phyloP scores from a whole-genome alignment of 2,329 filamentous ascomycete species.

The Fusarium algeriense region DNA sequence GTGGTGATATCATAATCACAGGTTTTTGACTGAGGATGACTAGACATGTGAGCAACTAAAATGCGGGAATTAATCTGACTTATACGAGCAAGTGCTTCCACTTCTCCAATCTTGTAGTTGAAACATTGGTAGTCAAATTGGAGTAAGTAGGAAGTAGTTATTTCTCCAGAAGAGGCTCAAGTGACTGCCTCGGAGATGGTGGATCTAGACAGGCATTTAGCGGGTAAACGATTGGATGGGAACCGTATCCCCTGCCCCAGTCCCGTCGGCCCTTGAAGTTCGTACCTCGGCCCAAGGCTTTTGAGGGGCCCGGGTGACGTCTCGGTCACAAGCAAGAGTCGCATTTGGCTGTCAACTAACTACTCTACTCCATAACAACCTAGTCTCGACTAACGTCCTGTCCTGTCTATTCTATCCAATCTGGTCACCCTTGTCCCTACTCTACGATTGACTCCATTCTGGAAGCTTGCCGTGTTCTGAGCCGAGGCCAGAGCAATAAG shows the following conservation, averaged over 20 bases:
- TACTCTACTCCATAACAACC: not conserved
- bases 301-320: conserved; percentile 42
- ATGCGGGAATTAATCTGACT: not conserved
- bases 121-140: not conserved
- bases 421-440: not conserved
- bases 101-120: not conserved
- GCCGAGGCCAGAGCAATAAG: conserved; percentile 40
- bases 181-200: conserved; percentile 34
- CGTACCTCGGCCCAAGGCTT: conserved; percentile 48
- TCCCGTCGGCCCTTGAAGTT: conserved; percentile 28
- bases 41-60: not conserved
- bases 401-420: not conserved
- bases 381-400: not conserved
- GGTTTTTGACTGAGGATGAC: too few species aligned
- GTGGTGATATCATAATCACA: too few species aligned
- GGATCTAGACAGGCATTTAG: not conserved
- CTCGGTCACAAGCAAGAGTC: conserved; percentile 40
- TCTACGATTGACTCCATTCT: conserved; percentile 8
- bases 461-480: conserved; percentile 23
- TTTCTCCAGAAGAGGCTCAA: conserved; percentile 35
- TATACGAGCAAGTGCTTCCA: not conserved
- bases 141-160: not conserved
- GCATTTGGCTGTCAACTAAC: not conserved
- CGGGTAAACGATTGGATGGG: not conserved
- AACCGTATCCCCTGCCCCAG: not conserved